A percentile compares a stretch with the other conserved stretches of the same genome.
phyloP scores from a whole-genome alignment of 768 basidiomycete species.

The Gyrodon lividus region DNA sequence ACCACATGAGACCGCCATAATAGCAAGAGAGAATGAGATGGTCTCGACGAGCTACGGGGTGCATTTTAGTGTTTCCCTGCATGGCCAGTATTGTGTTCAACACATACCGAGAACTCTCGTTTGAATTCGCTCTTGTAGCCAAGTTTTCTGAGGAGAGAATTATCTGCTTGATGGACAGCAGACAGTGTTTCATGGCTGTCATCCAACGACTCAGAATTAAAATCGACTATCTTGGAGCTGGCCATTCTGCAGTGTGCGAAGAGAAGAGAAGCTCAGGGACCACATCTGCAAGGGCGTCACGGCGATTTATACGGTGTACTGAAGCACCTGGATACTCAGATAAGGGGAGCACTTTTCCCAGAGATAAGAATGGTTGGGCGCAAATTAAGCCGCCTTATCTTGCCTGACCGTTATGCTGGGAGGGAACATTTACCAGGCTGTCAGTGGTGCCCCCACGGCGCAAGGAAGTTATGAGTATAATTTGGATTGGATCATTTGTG shows the following conservation, averaged over 20 bases:
- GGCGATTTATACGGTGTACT: background rate
- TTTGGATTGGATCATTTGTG: too few species aligned
- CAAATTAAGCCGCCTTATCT: background rate
- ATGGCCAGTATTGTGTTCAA: background rate
- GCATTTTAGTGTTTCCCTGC: background rate
- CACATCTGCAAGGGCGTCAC: background rate
- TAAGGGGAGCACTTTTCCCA: background rate
- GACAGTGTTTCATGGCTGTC: slow-evolving; percentile 4
- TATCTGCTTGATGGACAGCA: slow-evolving; percentile 15
- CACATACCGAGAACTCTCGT: slow-evolving; percentile 23
- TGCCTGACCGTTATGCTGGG: background rate
- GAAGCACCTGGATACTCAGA: background rate
- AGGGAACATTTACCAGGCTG: background rate
- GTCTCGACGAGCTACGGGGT: slow-evolving; percentile 19
- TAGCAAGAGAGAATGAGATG: slow-evolving; percentile 24
- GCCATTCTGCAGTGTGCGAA: slow-evolving; percentile 7
- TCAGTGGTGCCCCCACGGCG: background rate
- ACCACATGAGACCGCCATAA: slow-evolving; percentile 24
- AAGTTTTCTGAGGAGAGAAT: slow-evolving; percentile 19
- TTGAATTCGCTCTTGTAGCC: slow-evolving; percentile 29
- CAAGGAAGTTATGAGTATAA: background rate
- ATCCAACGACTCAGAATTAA: slow-evolving; percentile 1
- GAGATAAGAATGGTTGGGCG: background rate
- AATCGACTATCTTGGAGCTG: background rate
- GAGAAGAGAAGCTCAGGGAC: background rate